Base-by-base conservation (phyloP, 352 stramenopile species). In the Globisporangium parvum region DNA sequence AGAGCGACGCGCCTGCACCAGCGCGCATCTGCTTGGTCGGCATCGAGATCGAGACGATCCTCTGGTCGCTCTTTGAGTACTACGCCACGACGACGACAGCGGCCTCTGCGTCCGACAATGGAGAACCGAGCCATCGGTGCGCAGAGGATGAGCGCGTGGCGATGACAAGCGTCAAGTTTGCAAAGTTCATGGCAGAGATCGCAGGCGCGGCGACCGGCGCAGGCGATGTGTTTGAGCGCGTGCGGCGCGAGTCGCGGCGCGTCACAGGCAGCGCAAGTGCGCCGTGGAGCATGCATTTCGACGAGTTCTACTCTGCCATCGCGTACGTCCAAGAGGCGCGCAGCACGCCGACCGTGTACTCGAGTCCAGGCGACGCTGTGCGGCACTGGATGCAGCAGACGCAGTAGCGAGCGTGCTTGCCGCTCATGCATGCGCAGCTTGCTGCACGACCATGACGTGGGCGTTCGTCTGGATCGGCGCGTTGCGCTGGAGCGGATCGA, bases 31-130 rank as follows among this genome's bases (percentile, higher is more conserved):
- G 73, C 57, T 77, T 87, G 31, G 78, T 92, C 23, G 81, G 79
- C 0, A 69, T 71, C 18, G 79, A 92, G 24, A 71, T 88, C 17
- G 77, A 92, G 58, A 70, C 54, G 20, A 78, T 92, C 15, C 57
- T 90, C 12, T 92, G 79, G 79, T 75, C 79, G n/a, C 73, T 92
- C 9, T 90, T 90, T 52, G 77, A 90, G 51, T 92, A 92, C 63
- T 88, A 89, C 51, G 63, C 78, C 9, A 63, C 66, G 10, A 63
- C 66, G 18, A 15, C 20, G n/a, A n/a, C n/a, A n/a, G n/a, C n/a
- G 20, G 8, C 17, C 1, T 11, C 15, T 18, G 20, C 41, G 41
- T 24, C 41, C 18, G n/a, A 37, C 6, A 10, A 8, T 12, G 20
- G 55, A 60, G 5, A 62, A 61, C 2, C 15, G 3, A 1, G 31